These are phyloP conservation scores for Circinella umbellata DNA, from an alignment of 371 early-diverging fungal genomes.

Conservation along the genomic window DNA sequence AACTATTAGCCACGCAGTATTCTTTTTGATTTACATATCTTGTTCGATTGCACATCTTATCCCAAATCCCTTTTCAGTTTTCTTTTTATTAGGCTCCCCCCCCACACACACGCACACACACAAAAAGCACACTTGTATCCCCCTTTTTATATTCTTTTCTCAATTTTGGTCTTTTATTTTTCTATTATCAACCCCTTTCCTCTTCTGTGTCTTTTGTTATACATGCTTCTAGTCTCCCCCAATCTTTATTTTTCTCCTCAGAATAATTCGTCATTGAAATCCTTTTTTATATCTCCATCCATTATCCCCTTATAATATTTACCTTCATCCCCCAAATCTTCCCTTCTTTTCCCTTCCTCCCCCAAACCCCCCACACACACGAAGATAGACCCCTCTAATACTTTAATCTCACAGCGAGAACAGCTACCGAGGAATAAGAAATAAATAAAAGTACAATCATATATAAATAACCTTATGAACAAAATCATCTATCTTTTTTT, in stretches of 20 bases:
- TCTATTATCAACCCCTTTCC: no score
- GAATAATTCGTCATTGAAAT: no score
- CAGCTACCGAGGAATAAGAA: background rate
- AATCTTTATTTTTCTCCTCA: conserved; percentile 1
- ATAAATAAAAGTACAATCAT: background rate
- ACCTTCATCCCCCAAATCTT: background rate
- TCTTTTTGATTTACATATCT: background rate
- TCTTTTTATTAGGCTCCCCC: no score
- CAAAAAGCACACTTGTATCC: no score
- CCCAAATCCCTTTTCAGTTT: no score
- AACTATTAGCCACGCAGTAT: background rate
- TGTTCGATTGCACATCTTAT: background rate
- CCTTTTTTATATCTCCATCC: background rate
- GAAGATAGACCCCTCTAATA: background rate
- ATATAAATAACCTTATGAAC: conserved; percentile 65
- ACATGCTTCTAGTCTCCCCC: background rate
- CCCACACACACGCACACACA: no score
- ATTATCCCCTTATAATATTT: background rate
- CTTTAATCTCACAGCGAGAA: no score
- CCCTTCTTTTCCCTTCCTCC: background rate
- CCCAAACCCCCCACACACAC: background rate
- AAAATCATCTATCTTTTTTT: conserved; percentile 72
- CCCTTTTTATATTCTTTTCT: no score
- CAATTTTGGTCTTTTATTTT: no score
- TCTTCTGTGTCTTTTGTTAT: no score